These are phyloP conservation scores for Sarocladium oryzae DNA, from an alignment of 2,329 filamentous ascomycete species.

Conservation along the genomic window DNA sequence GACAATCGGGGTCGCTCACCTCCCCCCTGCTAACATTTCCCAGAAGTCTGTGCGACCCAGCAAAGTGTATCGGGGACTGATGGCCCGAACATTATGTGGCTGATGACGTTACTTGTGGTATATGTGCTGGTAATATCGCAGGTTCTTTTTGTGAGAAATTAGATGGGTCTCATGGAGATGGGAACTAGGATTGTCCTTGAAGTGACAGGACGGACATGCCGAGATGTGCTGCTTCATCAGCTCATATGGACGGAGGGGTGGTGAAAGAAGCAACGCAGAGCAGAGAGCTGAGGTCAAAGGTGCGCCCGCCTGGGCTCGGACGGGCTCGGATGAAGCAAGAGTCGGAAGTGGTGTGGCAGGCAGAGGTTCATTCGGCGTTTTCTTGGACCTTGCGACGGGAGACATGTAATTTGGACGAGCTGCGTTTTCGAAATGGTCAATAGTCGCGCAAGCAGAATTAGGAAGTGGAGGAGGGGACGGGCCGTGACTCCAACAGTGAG, in stretches of 20 bases:
- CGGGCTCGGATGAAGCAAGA: background rate
- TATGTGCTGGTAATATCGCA: background rate
- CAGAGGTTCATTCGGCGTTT: background rate
- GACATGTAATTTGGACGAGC: background rate
- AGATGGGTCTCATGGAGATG: background rate
- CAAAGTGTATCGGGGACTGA: background rate
- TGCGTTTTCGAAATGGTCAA: no score
- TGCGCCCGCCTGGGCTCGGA: no score
- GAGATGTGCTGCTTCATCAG: conserved; percentile 4
- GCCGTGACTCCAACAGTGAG: conserved; percentile 6
- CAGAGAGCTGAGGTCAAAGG: conserved; percentile 2
- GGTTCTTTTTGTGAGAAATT: background rate
- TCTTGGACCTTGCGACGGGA: no score
- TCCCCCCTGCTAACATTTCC: no score
- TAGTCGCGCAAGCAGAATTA: no score
- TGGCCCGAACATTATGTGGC: background rate
- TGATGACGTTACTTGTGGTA: conserved; percentile 4
- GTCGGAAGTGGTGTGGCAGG: background rate
- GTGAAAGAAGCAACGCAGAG: background rate
- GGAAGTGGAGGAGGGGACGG: background rate
- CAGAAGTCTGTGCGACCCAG: background rate
- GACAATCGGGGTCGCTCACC: no score
- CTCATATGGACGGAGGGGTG: background rate
- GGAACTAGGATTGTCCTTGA: background rate
- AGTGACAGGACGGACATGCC: background rate